phyloP scores from a whole-genome alignment of 2,329 filamentous ascomycete genomes.

The Colletotrichum tofieldiae region DNA sequence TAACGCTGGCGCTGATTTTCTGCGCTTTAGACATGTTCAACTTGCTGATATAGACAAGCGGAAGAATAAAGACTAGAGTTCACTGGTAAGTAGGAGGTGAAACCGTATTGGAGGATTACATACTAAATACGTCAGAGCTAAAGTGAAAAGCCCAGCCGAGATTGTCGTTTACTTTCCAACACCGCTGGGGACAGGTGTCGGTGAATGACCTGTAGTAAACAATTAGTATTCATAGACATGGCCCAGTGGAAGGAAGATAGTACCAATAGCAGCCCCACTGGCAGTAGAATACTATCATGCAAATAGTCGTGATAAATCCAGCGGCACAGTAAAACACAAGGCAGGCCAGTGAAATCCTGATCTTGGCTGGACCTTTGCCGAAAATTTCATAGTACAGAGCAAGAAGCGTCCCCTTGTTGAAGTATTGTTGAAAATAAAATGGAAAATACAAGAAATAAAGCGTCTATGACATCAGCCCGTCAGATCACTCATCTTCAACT shows the following conservation, averaged over 20 bases:
- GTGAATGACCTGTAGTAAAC: not conserved
- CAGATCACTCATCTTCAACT: not conserved
- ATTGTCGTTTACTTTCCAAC: not conserved
- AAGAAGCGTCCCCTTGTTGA: constrained; percentile 3
- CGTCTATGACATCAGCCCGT: not conserved
- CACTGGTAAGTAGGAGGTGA: not conserved
- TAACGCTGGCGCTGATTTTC: not conserved
- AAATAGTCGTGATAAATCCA: constrained; percentile 1
- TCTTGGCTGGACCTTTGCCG: not conserved
- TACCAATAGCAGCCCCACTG: constrained; percentile 9
- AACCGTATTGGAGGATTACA: not conserved
- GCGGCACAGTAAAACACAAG: not conserved
- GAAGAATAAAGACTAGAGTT: not conserved
- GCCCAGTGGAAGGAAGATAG: not conserved
- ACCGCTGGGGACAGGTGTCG: not conserved
- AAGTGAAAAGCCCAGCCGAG: constrained; percentile 9
- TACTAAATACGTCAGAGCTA: not conserved
- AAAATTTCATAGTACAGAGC: not conserved
- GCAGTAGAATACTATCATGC: not conserved
- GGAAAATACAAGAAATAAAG: not conserved
- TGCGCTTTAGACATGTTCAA: constrained; percentile 1
- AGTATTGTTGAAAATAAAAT: not conserved
- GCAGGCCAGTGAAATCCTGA: not conserved
- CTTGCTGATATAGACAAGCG: constrained; percentile 3
- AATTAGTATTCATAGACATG: not conserved